Conservation (phyloP, 352 stramenopile species). For the Phytophthora quininea region DNA sequence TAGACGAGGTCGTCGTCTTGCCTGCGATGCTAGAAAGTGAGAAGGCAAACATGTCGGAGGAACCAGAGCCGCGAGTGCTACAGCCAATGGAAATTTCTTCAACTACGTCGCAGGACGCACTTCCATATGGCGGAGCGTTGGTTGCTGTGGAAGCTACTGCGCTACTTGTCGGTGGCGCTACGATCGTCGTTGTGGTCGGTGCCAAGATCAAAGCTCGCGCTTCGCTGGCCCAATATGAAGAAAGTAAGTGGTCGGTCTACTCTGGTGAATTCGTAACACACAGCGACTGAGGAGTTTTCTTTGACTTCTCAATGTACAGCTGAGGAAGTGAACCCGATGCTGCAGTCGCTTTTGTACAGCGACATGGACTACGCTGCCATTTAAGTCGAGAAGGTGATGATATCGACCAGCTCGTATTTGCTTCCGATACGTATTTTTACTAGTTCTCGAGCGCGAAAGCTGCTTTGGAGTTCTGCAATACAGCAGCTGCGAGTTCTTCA, state of each 20-base stretch:
- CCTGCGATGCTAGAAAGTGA: slow-evolving; percentile 18
- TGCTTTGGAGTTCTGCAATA: slow-evolving; percentile 42
- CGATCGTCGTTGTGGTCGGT: slow-evolving; percentile 29
- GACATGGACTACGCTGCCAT: slow-evolving; percentile 85
- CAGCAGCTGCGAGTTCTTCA: slow-evolving; percentile 41
- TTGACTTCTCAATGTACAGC: background rate
- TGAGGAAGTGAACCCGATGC: slow-evolving; percentile 43
- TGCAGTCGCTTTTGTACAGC: slow-evolving; percentile 64
- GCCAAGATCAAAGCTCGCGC: slow-evolving; percentile 26
- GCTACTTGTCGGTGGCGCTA: slow-evolving; percentile 37
- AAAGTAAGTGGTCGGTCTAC: slow-evolving; percentile 18
- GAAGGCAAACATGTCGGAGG: background rate
- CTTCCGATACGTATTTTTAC: background rate
- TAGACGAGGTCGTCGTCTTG: slow-evolving; percentile 28
- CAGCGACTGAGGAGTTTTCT: background rate
- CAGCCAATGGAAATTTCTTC: slow-evolving; percentile 8
- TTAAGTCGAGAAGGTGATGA: slow-evolving; percentile 26
- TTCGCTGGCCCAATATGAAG: slow-evolving; percentile 13
- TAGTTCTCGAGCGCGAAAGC: slow-evolving; percentile 43
- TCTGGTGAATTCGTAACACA: background rate
- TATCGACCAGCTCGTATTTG: background rate
- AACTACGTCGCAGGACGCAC: background rate
- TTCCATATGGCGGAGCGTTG: slow-evolving; percentile 24
- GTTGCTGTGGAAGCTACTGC: slow-evolving; percentile 37
- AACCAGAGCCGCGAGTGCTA: slow-evolving; percentile 11